Conservation (phyloP, 192 early-diverging fungal species). For the Funneliformis mosseae region DNA sequence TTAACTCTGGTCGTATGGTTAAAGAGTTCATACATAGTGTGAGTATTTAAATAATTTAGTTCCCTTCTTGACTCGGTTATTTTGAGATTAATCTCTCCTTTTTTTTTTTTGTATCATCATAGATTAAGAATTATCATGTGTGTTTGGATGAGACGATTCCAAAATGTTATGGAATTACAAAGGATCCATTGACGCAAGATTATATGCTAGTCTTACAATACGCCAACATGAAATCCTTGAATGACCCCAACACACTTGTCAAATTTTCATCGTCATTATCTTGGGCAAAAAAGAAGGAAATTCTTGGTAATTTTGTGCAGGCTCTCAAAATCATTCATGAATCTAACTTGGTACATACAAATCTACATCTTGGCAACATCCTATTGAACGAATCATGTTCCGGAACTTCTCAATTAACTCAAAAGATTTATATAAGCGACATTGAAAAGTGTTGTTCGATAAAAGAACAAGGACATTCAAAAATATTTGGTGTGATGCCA, state of each 20-base stretch:
- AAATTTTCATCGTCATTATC: neutral
- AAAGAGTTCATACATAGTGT: neutral
- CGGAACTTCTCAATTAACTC: neutral
- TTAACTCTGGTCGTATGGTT: neutral
- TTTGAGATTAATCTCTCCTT: no score
- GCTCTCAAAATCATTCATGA: neutral
- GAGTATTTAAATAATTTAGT: neutral
- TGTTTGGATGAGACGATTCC: neutral
- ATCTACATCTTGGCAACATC: slow-evolving; percentile 19
- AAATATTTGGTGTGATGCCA: neutral
- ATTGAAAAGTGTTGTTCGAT: neutral
- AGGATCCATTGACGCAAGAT: neutral
- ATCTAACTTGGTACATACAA: neutral
- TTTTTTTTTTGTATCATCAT: neutral
- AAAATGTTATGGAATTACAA: slow-evolving; percentile 16
- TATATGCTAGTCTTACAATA: neutral
- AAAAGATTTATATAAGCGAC: neutral
- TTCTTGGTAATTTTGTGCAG: neutral
- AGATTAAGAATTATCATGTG: neutral
- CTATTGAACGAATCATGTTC: neutral
- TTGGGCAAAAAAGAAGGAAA: neutral
- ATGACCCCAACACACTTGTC: neutral
- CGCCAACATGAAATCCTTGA: neutral
- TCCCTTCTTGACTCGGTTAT: no score
- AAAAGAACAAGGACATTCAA: neutral